Base-by-base conservation (phyloP, 148 eudicot species). In the Salicornia ramosissima region DNA sequence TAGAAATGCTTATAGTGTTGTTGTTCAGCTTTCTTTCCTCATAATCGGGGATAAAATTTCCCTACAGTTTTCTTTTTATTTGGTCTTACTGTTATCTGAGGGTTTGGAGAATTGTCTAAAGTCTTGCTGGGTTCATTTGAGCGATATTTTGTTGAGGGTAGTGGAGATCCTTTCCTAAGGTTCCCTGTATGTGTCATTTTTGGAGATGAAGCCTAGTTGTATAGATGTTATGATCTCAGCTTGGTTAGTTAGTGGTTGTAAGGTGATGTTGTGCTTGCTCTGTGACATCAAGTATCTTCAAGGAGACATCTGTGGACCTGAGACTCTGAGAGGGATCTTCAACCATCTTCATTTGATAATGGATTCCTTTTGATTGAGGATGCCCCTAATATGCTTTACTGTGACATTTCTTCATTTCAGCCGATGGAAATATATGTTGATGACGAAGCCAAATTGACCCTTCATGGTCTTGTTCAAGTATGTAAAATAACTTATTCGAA, bases 381-480 rank as follows among this genome's bases (percentile, higher is more conserved):
- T 80, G 79, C 81, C 78, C 79, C 91, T 90, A 90, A 90, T 80
- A 78, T 83, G 81, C 78, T 88, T 86, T 88, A 77, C 81, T 79
- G 60, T 86, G 82, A 86, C 83, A 73, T 86, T 87, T 91, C 73
- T 85, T 82, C 84, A 79, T 87, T 90, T 78, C 97, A 92, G 97
- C 97, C 97, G 40, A 82, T 86, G 98, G 98, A 94, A 81, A 94
- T 94, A 73, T 94, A 94, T 81, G 98, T 94, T 63, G 98, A 94
- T 70, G 98, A 94, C 43, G 98, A 94, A 76, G 95, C 98, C 74
- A 94, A 94, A 81, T 79, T 94, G 81, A 94, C 99, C 51, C 93
- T 94, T 33, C 99, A 94, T 49, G 99, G 99, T 50, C 98, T 94
- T 72, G 98, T 94, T 64, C 98, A 94, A 96, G 98, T 94, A 78